Percentiles rank a stretch among this genome's conserved stretches.
These are phyloP conservation scores for Physocladia obscura DNA, from an alignment of 192 early-diverging fungal genomes.

Conservation along the genomic window DNA sequence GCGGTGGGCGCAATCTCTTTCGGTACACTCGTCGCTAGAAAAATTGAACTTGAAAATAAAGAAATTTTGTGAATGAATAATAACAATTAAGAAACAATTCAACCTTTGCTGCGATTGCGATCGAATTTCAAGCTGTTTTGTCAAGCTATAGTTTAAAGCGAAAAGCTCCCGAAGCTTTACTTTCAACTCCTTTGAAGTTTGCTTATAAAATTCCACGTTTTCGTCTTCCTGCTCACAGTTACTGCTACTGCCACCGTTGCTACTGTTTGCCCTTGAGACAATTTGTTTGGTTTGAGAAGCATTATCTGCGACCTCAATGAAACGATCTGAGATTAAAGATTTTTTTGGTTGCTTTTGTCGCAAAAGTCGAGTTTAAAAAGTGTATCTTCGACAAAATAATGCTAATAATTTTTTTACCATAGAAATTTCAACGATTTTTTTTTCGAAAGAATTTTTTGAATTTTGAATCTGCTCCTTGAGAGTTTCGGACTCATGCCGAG, in stretches of 20 bases:
- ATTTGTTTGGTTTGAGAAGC: neutral
- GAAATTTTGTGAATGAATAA: too few relatives aligned
- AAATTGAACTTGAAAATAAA: too few relatives aligned
- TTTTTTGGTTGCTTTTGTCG: neutral
- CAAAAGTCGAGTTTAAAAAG: neutral
- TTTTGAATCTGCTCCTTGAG: neutral
- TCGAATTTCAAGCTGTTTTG: slow-evolving; percentile 33
- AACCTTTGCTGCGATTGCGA: neutral
- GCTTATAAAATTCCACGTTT: slow-evolving; percentile 40
- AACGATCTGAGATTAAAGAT: neutral
- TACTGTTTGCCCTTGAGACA: neutral
- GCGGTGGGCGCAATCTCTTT: too few relatives aligned
- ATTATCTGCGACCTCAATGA: neutral
- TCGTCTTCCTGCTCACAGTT: too few relatives aligned
- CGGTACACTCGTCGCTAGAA: too few relatives aligned
- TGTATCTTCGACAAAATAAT: neutral
- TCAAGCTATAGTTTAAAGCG: slow-evolving; percentile 45
- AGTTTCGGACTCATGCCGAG: neutral
- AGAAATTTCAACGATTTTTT: neutral
- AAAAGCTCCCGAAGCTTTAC: slow-evolving; percentile 44
- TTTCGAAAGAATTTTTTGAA: neutral
- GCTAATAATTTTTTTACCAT: neutral
- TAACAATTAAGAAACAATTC: too few relatives aligned
- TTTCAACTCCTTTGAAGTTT: slow-evolving; percentile 43
- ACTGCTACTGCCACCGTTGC: too few relatives aligned